A percentile compares a stretch with the other conserved stretches of the same genome.
Evolutionary conservation across 1,284 basidiomycete species (phyloP).

Genomic region (Apiotrichum montevideense): DNA sequence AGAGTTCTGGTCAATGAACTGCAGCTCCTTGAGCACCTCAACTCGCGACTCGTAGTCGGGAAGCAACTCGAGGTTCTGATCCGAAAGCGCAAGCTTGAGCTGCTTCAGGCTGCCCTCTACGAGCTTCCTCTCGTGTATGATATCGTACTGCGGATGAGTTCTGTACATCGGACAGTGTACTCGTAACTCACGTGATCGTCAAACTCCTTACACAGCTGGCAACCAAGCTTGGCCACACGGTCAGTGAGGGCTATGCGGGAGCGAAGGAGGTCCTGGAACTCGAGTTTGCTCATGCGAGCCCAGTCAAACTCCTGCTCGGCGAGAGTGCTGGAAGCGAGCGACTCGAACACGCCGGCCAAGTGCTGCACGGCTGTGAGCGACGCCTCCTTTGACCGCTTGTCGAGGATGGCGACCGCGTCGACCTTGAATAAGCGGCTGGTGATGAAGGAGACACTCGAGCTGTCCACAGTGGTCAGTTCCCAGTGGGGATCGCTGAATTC

Average conservation of each 20-base stretch:
- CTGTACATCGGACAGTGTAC: not conserved
- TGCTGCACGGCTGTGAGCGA: slow-evolving; percentile 28
- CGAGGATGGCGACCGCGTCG: slow-evolving; percentile 52
- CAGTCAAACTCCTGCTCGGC: slow-evolving; percentile 68
- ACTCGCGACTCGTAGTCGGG: slow-evolving; percentile 96
- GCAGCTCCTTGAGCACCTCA: slow-evolving; percentile 80
- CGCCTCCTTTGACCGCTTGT: slow-evolving; percentile 56
- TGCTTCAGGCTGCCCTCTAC: slow-evolving; percentile 66
- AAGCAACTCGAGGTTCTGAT: slow-evolving; percentile 92
- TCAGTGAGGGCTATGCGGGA: slow-evolving; percentile 55
- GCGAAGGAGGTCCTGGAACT: slow-evolving; percentile 81
- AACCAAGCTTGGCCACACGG: slow-evolving; percentile 51
- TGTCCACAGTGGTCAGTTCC: slow-evolving; percentile 61
- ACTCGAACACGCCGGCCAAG: slow-evolving; percentile 54
- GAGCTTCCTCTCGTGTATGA: slow-evolving; percentile 66
- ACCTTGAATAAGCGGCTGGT: slow-evolving; percentile 69
- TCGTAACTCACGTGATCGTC: slow-evolving; percentile 56
- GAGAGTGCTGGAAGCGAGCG: slow-evolving; percentile 48
- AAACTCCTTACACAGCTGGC: slow-evolving; percentile 61
- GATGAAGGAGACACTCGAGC: slow-evolving; percentile 72
- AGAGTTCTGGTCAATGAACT: slow-evolving; percentile 87
- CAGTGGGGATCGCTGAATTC: slow-evolving; percentile 58
- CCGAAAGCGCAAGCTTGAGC: slow-evolving; percentile 76
- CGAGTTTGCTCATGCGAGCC: slow-evolving; percentile 72
- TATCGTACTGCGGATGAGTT: slow-evolving; percentile 56